These are phyloP conservation scores for Akanthomyces lecanii DNA, from an alignment of 2,329 filamentous ascomycete species.

Conservation along the genomic window DNA sequence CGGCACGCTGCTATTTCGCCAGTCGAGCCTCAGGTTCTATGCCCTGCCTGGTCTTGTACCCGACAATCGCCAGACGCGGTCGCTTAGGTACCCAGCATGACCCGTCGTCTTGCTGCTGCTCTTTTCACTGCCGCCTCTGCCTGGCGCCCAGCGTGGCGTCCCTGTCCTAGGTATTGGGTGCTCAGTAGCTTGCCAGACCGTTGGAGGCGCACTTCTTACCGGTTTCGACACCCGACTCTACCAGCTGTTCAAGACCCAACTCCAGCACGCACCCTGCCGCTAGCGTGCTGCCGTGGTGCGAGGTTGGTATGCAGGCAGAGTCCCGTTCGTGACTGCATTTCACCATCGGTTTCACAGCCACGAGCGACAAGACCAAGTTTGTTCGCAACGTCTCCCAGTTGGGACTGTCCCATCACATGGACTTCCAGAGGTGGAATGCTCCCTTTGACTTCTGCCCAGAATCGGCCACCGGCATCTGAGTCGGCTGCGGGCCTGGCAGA, in stretches of 20 bases:
- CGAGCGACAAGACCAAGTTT: slow-evolving; percentile 2
- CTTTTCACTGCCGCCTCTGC: neutral
- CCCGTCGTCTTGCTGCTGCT: neutral
- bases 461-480: slow-evolving; percentile 14
- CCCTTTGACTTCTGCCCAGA: neutral
- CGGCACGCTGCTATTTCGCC: neutral
- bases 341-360: slow-evolving; percentile 14
- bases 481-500: slow-evolving; percentile 14
- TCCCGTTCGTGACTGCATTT: slow-evolving; percentile 1
- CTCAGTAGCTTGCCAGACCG: neutral
- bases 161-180: neutral
- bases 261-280: neutral
- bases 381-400: slow-evolving; percentile 7
- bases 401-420: neutral
- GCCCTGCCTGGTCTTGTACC: neutral
- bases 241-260: slow-evolving; percentile 1
- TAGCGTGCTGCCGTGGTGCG: neutral
- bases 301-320: neutral
- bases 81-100: neutral
- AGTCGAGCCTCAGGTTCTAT: neutral
- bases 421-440: slow-evolving; percentile 8
- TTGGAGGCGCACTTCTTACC: neutral
- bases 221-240: slow-evolving; percentile 7
- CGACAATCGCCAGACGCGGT: neutral
- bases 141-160: neutral